Conservation (phyloP, 2,329 filamentous ascomycete species). For the Pseudogymnoascus sp. region DNA sequence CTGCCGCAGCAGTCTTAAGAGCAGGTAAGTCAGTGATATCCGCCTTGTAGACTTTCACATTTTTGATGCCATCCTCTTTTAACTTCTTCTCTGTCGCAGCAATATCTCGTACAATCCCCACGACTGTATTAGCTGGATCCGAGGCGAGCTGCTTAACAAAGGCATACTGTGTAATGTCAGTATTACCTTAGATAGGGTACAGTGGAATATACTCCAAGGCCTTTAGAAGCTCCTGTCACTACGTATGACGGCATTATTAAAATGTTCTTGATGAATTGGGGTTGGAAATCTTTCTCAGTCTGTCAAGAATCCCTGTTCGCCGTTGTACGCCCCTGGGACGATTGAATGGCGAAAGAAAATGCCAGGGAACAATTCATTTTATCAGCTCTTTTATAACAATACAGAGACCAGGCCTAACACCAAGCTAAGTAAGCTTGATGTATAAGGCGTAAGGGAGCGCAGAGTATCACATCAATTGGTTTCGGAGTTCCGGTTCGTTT, state of each 20-base stretch:
- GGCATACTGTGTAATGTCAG: constrained; percentile 34
- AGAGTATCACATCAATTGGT: background rate
- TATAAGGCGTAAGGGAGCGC: background rate
- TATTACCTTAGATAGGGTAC: background rate
- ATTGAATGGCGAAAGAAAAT: background rate
- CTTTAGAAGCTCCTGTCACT: background rate
- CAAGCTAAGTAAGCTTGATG: background rate
- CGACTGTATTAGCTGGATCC: constrained; percentile 34
- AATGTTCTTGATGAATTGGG: background rate
- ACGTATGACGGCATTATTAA: constrained; percentile 1
- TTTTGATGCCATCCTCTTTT: constrained; percentile 19
- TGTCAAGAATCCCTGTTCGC: background rate
- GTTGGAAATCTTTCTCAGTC: background rate
- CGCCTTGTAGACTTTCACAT: constrained; percentile 40
- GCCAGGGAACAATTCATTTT: background rate
- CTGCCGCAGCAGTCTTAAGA: constrained; percentile 15
- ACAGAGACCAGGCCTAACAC: background rate
- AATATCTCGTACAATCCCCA: constrained; percentile 42
- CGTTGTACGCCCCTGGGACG: background rate
- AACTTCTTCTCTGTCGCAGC: constrained; percentile 29
- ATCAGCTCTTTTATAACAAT: background rate
- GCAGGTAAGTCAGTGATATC: constrained; percentile 33
- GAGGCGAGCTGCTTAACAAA: constrained; percentile 39
- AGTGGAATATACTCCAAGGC: background rate
- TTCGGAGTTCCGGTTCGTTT: background rate